Base-by-base conservation (phyloP, 2,329 filamentous ascomycete species). In the Setomelanomma holmii region DNA sequence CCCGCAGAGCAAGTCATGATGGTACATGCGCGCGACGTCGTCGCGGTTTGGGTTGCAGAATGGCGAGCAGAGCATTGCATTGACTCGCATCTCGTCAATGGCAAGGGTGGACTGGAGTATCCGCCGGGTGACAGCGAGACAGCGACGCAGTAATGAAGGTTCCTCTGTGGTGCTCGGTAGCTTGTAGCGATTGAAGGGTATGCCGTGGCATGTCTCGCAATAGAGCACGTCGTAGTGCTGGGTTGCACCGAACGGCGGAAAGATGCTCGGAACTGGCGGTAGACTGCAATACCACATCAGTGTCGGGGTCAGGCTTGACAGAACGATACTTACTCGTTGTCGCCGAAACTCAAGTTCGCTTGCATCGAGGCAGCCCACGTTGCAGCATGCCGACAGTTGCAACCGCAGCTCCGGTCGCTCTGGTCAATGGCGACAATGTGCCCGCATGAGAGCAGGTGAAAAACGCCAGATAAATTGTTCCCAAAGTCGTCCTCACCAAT, bases 371-470 rank as follows among this genome's bases (percentile, higher is more conserved):
- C 22, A 5, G 47, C 36, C 36, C 23, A 45, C 6, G 30, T 21
- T 4, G 36, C 35, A 11, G 47, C 49, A 24, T 60, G 51, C 4
- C 49, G 47, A 35, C 61, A 66, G 33, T 63, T 64, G 7, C 39
- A 40, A 21, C 41, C 59, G 22, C 61, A 66, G 24, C 50, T 51
- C 4, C 38, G 30, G 38, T 62, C 53, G 1, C n/a, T 1, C 20
- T 24, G 42, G 35, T 56, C 42, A 4, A 64, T 23, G 16, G 23
- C 47, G n/a, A 61, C 51, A 12, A 64, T 42, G 22, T 66, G 63
- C 8, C 63, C 63, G 45, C 61, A 66, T 16, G 22, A n/a, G 14
- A 66, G 54, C 33, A 63, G 47, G 23, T 66, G 63, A 23, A 59
- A 52, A 1, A 41, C 36, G 20, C 24, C 23, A 2, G 35, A 23